Evolutionary conservation across 2,329 filamentous ascomycete genomes (phyloP), one percentile per base, ranked within the genome.

Genomic region (Polytolypa hystricis): DNA sequence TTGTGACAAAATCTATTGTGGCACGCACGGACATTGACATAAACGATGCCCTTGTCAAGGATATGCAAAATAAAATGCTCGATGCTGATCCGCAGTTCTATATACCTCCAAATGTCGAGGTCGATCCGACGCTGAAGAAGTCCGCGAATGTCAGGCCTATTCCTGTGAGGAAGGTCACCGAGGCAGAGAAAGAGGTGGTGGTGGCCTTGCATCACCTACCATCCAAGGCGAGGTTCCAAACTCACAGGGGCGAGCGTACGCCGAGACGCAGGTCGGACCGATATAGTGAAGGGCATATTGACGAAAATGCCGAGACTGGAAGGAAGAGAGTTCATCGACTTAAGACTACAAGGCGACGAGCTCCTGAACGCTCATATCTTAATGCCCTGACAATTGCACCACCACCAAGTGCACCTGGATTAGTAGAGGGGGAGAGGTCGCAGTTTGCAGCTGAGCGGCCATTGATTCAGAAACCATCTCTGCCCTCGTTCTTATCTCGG

Each of bases 1-100:
- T 65, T 47, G 57, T 68, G 12, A 67, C 60, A n/a, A 70, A 65
- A 37, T 61, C 57, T 4, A 64, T 79, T 11, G 47, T 77, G 18
- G 61, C 62, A 8, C 60, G 65, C 33, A 59, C 66, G 14, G 56
- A 67, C 2, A 55, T 74, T 21, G 51, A 59, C 5, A 52, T 66
- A 5, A 56, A 59, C 9, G 62, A 67, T 30, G 57, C 61, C 2
- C 42, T 61, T n/a, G 62, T 76, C 11, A 60, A 61, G 33, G 53
- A 62, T 2, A 51, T 75, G 46, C 66, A 70, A 43, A 54, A 59
- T 16, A 65, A 66, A 29, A 70, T 77, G 37, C 64, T 71, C 6
- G 55, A 65, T 12, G 47, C 47, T 9, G 58, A 64, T 29, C 57
- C 64, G 10, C 50, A 51, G n/a, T 52, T 57, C 19, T 67, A 67